A percentile compares a stretch with the other conserved stretches of the same genome.
Evolutionary conservation across 257 asterid genomes (phyloP).

Genomic region (Nicotiana sylvestris): DNA sequence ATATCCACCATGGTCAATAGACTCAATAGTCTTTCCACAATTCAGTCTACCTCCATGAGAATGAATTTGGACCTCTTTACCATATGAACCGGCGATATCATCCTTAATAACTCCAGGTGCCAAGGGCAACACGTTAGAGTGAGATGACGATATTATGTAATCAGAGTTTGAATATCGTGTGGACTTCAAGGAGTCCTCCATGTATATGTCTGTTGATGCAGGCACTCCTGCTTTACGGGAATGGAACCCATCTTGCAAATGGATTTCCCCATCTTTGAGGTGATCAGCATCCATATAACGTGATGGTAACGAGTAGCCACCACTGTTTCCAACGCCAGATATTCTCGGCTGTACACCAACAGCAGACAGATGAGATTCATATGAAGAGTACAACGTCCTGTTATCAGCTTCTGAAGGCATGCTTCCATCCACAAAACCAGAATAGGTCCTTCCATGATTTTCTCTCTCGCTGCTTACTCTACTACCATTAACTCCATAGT

Average conservation of each 20-base stretch:
- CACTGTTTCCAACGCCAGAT: constrained; percentile 22
- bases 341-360: constrained; percentile 16
- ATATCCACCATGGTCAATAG: constrained; percentile 29
- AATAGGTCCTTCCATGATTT: constrained; percentile 14
- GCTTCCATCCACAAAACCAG: constrained; percentile 22
- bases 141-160: constrained; percentile 32
- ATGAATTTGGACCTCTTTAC: constrained; percentile 23
- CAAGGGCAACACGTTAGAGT: constrained; percentile 24
- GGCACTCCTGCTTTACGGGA: constrained; percentile 26
- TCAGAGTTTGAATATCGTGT: constrained; percentile 26
- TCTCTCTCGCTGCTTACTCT: constrained; percentile 32
- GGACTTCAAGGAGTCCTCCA: constrained; percentile 23
- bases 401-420: constrained; percentile 32
- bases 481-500: constrained; percentile 28
- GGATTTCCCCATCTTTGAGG: constrained; percentile 26
- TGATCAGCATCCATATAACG: constrained; percentile 23
- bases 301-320: constrained; percentile 22
- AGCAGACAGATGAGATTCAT: constrained; percentile 28
- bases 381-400: constrained; percentile 30
- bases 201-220: constrained; percentile 7
- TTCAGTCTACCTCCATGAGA: constrained; percentile 22
- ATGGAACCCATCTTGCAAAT: constrained; percentile 25
- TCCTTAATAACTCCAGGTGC: constrained; percentile 23
- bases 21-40: constrained; percentile 26
- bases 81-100: constrained; percentile 21